Conservation (phyloP, 2,329 filamentous ascomycete genomes). For the Penicillium paneum region DNA sequence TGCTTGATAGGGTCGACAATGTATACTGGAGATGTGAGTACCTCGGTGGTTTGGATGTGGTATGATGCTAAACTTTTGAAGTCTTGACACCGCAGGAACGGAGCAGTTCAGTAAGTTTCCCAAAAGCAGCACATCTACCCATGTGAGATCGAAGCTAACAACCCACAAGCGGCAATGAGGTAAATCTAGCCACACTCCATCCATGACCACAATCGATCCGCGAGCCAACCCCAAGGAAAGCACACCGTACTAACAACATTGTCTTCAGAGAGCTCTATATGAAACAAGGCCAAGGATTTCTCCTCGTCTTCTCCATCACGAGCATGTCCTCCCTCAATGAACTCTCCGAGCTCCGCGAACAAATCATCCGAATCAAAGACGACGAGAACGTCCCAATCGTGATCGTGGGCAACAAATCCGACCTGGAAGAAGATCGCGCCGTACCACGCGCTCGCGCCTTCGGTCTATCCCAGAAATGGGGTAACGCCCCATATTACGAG, state of each 20-base stretch:
- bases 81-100: constrained; percentile 84
- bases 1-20: constrained; percentile 69
- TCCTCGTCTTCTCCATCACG: constrained; percentile 89
- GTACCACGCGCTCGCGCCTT: constrained; percentile 78
- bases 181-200: constrained; percentile 31
- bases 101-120: constrained; percentile 81
- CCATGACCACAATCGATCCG: not conserved
- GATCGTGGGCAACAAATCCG: constrained; percentile 87
- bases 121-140: not conserved
- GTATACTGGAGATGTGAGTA: constrained; percentile 81
- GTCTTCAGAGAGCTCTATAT: constrained; percentile 72
- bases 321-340: constrained; percentile 80
- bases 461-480: constrained; percentile 80
- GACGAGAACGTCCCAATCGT: constrained; percentile 82
- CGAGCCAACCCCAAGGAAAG: not conserved
- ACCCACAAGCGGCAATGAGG: constrained; percentile 54
- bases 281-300: constrained; percentile 88
- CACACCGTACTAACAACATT: constrained; percentile 23
- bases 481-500: constrained; percentile 84
- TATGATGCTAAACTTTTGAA: constrained; percentile 32
- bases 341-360: constrained; percentile 75
- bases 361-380: constrained; percentile 88
- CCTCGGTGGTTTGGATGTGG: constrained; percentile 8
- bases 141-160: constrained; percentile 16
- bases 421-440: constrained; percentile 79